These are phyloP conservation scores for Debaryomyces subglobosus DNA, from an alignment of 1,139 yeast species.

Conservation along the genomic window DNA sequence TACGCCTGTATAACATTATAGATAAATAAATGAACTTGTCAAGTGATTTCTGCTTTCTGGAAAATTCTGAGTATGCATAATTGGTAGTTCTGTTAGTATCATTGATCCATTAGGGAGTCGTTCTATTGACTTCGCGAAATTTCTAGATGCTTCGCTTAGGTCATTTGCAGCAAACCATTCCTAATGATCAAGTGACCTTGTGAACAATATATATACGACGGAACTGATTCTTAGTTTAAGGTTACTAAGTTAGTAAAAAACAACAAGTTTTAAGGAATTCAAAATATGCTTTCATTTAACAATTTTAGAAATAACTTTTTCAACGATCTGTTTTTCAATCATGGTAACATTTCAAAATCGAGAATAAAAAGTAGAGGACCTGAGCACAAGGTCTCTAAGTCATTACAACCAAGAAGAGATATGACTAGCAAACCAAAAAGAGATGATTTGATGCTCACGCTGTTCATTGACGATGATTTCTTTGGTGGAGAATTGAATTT, in stretches of 20 bases:
- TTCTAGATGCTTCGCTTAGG: slow-evolving; percentile 3
- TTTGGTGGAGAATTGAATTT: not conserved
- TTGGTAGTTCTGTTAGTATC: not conserved
- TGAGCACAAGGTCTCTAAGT: not conserved
- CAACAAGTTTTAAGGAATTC: not conserved
- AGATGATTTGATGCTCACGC: not conserved
- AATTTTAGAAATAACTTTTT: not conserved
- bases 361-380: not conserved
- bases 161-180: not conserved
- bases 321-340: not conserved
- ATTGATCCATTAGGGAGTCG: not conserved
- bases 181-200: not conserved
- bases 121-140: not conserved
- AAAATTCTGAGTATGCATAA: not conserved
- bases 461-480: slow-evolving; percentile 1
- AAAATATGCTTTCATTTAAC: not conserved
- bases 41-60: not conserved
- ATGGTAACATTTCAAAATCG: slow-evolving; percentile 8
- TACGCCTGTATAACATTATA: not conserved
- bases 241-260: not conserved
- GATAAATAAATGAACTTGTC: not conserved
- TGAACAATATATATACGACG: not conserved
- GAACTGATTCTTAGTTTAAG: not conserved
- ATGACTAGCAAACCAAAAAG: not conserved
- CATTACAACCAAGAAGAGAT: not conserved